Evolutionary conservation across 2,329 filamentous ascomycete species (phyloP).

Genomic region (Fusarium sp.): DNA sequence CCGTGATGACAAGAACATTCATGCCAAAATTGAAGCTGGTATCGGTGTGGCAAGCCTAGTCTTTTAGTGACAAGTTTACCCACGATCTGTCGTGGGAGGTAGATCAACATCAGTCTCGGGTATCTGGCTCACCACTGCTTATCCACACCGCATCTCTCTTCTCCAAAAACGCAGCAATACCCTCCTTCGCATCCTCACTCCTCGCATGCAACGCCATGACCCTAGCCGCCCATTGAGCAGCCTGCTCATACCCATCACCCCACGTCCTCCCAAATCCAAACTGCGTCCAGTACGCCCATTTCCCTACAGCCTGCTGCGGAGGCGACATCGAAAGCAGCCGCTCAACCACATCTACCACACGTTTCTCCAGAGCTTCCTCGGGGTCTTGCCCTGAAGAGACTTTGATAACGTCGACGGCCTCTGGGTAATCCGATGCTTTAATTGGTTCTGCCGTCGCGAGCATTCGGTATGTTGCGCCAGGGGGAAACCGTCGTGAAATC

Average conservation of each 20-base stretch:
- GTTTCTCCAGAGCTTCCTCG: conserved; percentile 3
- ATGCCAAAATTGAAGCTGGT: too few species aligned
- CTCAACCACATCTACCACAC: conserved; percentile 14
- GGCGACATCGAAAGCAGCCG: conserved; percentile 17
- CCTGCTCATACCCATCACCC: conserved; percentile 32
- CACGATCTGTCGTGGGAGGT: too few species aligned
- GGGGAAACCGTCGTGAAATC: conserved; percentile 28
- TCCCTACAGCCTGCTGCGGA: conserved; percentile 34
- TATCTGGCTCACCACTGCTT: not conserved
- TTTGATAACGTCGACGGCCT: conserved; percentile 30
- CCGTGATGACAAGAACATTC: too few species aligned
- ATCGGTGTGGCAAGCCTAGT: too few species aligned
- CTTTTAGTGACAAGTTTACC: too few species aligned
- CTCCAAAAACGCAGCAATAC: conserved; percentile 31
- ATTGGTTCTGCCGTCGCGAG: conserved; percentile 30
- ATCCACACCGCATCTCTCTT: conserved; percentile 28
- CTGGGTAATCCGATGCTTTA: conserved; percentile 14
- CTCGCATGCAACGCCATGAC: conserved; percentile 38
- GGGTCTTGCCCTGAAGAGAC: not conserved
- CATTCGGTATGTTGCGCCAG: conserved; percentile 24
- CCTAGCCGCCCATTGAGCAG: conserved; percentile 32
- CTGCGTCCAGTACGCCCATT: conserved; percentile 40
- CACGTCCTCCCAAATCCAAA: conserved; percentile 8
- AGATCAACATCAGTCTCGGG: too few species aligned
- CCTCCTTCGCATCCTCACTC: conserved; percentile 35